Evolutionary conservation across 2,329 filamentous ascomycete species (phyloP).

Genomic region (Exophiala aquamarina): DNA sequence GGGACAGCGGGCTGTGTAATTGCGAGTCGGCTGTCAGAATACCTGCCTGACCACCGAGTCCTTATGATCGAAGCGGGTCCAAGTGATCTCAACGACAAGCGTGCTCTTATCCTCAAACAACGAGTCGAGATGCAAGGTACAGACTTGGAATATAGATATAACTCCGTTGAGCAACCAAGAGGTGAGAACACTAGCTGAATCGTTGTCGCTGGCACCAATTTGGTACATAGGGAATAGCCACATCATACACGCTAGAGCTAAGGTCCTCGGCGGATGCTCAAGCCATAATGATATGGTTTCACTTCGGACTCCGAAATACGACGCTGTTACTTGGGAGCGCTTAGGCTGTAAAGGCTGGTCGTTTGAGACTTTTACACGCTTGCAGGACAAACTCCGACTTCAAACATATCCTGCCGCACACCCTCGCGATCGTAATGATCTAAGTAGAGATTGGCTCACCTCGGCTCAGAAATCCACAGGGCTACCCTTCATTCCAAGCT

Average conservation of each 20-base stretch:
- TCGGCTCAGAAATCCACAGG: not conserved
- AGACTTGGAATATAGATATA: not conserved
- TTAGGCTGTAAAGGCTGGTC: not conserved
- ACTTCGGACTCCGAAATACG: not conserved
- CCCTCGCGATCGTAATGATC: not conserved
- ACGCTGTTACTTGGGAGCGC: not conserved
- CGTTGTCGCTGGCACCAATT: not conserved
- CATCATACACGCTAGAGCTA: not conserved
- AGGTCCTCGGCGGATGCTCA: not conserved
- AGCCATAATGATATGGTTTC: conserved; percentile 1
- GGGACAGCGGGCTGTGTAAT: conserved; percentile 56
- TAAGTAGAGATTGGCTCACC: not conserved
- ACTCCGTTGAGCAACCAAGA: not conserved
- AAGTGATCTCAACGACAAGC: conserved; percentile 24
- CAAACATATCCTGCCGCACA: not conserved
- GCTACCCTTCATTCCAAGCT: not conserved
- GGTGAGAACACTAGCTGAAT: not conserved
- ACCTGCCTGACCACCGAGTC: conserved; percentile 34
- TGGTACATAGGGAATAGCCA: not conserved
- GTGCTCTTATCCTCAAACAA: not conserved
- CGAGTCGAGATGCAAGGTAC: not conserved
- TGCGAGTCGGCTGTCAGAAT: conserved; percentile 42
- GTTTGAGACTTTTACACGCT: not conserved
- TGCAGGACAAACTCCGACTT: not conserved
- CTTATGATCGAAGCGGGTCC: conserved; percentile 46